A percentile compares a stretch with the other conserved stretches of the same genome.
These are phyloP conservation scores for Golubevia pallescens DNA, from an alignment of 1,284 basidiomycete species.

Conservation along the genomic window DNA sequence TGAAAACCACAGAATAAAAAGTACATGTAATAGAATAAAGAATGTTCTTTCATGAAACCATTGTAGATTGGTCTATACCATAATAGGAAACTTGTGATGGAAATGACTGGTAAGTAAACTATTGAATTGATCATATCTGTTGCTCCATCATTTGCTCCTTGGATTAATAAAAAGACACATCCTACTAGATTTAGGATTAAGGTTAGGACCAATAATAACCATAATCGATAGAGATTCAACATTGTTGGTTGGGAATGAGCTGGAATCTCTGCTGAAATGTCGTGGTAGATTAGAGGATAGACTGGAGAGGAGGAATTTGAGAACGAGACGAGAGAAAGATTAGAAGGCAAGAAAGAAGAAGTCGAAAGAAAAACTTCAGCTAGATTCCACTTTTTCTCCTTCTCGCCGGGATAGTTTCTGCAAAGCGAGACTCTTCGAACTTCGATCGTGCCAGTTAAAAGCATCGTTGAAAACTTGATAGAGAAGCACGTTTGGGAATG, in stretches of 20 bases:
- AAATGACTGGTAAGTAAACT: slow-evolving; percentile 84
- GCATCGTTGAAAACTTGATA: too few species aligned
- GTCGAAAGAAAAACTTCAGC: too few species aligned
- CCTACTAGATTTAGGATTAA: slow-evolving; percentile 88
- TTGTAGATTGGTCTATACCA: slow-evolving; percentile 98
- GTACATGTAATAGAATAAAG: slow-evolving; percentile 76
- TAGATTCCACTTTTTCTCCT: too few species aligned
- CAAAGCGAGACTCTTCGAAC: too few species aligned
- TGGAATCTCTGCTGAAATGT: slow-evolving; percentile 86
- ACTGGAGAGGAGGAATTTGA: slow-evolving; percentile 67
- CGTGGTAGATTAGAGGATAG: slow-evolving; percentile 91
- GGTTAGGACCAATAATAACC: slow-evolving; percentile 70
- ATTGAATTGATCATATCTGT: slow-evolving; percentile 74
- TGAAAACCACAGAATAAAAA: slow-evolving; percentile 95
- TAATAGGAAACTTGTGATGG: slow-evolving; percentile 79
- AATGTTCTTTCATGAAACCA: slow-evolving; percentile 86
- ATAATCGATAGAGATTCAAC: slow-evolving; percentile 71
- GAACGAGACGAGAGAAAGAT: background rate
- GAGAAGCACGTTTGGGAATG: too few species aligned
- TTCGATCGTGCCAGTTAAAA: too few species aligned
- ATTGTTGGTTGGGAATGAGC: slow-evolving; percentile 79
- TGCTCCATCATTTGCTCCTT: slow-evolving; percentile 78
- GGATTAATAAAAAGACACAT: slow-evolving; percentile 82
- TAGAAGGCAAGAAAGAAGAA: slow-evolving; percentile 3
- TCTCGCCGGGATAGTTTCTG: too few species aligned